Percentiles rank a stretch among this genome's conserved stretches.
These are phyloP conservation scores for Hemileccinum impolitum DNA, from an alignment of 768 basidiomycete species.

Conservation along the genomic window DNA sequence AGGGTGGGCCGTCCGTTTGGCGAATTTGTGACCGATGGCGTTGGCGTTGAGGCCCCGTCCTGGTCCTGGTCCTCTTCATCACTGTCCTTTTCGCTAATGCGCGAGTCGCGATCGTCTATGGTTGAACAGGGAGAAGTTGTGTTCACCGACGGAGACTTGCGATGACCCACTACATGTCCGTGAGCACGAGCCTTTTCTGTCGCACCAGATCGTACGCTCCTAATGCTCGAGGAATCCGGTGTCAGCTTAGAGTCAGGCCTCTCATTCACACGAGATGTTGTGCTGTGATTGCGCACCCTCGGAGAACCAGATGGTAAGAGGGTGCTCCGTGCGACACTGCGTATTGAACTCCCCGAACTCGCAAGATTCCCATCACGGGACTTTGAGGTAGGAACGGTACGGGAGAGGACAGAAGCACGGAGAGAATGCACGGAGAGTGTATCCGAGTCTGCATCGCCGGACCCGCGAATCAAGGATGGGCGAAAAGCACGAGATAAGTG, in stretches of 20 bases:
- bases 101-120: constrained; percentile 1
- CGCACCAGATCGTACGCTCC: constrained; percentile 23
- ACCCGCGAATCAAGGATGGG: constrained; percentile 27
- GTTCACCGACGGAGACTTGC: constrained; percentile 21
- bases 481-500: constrained; percentile 28
- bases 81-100: background rate
- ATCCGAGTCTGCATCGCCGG: constrained; percentile 36
- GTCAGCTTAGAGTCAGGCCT: constrained; percentile 75
- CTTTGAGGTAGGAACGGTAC: constrained; percentile 24
- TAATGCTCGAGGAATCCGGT: constrained; percentile 37
- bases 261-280: constrained; percentile 26
- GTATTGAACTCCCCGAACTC: constrained; percentile 39
- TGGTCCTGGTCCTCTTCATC: constrained; percentile 9
- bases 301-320: constrained; percentile 15
- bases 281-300: constrained; percentile 27
- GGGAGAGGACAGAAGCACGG: constrained; percentile 42
- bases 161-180: constrained; percentile 15
- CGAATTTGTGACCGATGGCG: constrained; percentile 4
- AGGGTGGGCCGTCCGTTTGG: constrained; percentile 25
- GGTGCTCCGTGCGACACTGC: constrained; percentile 43
- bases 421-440: constrained; percentile 45
- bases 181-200: constrained; percentile 24
- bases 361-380: constrained; percentile 21
- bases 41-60: constrained; percentile 16
- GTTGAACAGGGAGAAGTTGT: constrained; percentile 9